Evolutionary conservation across 2,329 filamentous ascomycete species (phyloP).

Genomic region (Pseudocercospora macadamiae): DNA sequence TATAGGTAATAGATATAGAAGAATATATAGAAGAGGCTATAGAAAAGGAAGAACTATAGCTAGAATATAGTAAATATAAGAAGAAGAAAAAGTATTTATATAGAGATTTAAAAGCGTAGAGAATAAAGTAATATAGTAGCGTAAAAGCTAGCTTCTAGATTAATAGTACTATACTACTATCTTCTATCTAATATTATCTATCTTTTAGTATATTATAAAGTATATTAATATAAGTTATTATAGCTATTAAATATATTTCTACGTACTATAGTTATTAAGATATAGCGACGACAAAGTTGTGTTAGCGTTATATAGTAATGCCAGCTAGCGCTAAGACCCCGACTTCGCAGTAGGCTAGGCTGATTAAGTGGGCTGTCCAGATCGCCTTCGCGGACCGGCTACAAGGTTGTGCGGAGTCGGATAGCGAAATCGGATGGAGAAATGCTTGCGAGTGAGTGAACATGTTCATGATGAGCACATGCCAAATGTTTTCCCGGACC

Average conservation of each 20-base stretch:
- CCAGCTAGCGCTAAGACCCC: background rate
- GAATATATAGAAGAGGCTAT: background rate
- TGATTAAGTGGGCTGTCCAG: background rate
- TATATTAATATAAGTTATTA: no score
- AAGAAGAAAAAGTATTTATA: background rate
- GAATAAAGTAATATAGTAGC: background rate
- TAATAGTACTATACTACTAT: no score
- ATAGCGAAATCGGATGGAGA: background rate
- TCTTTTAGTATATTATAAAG: no score
- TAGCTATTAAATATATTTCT: background rate
- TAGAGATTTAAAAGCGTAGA: background rate
- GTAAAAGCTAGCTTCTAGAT: no score
- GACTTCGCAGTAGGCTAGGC: background rate
- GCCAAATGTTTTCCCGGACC: background rate
- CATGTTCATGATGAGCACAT: background rate
- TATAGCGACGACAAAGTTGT: background rate
- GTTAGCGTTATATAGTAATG: background rate
- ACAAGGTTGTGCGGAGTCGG: background rate
- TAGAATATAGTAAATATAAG: background rate
- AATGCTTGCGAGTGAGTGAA: background rate
- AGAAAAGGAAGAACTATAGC: background rate
- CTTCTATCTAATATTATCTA: no score
- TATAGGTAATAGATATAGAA: background rate
- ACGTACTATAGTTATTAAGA: background rate
- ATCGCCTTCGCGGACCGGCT: background rate